Evolutionary conservation across 208 protist species (phyloP).

Genomic region (Leishmania tarentolae): DNA sequence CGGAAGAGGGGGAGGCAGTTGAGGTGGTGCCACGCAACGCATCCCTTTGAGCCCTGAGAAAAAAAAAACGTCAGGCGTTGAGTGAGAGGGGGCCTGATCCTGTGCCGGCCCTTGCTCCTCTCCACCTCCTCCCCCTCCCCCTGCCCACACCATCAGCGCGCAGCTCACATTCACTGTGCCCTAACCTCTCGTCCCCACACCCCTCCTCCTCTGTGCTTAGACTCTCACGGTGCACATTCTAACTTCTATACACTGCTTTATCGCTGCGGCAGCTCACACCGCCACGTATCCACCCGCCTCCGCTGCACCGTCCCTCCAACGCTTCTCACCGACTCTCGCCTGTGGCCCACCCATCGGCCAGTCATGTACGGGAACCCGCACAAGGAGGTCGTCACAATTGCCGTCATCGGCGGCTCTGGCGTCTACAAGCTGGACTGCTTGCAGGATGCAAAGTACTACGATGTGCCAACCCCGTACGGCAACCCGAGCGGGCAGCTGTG

Average conservation of each 20-base stretch:
- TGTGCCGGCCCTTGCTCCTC: background rate
- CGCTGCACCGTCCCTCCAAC: background rate
- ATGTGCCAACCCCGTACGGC: slow-evolving; percentile 90
- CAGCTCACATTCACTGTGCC: background rate
- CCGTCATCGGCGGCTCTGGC: slow-evolving; percentile 89
- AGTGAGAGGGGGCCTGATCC: background rate
- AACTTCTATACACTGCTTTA: background rate
- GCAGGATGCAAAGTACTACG: slow-evolving; percentile 47
- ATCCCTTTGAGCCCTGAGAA: background rate
- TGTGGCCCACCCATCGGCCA: background rate
- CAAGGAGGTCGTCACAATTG: slow-evolving; percentile 47
- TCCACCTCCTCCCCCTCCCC: background rate
- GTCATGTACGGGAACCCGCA: slow-evolving; percentile 58
- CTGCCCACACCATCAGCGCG: too few species aligned
- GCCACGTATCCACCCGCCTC: background rate
- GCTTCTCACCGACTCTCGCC: background rate
- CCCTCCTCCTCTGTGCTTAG: background rate
- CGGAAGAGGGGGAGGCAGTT: background rate
- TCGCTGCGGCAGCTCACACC: background rate
- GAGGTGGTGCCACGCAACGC: background rate
- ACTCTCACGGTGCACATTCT: background rate
- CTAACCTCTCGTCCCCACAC: background rate
- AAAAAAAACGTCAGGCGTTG: background rate
- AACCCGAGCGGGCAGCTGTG: slow-evolving; percentile 62
- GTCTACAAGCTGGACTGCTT: slow-evolving; percentile 80